Conservation (phyloP, 208 protist genomes). For the Zelonia costaricensis region DNA sequence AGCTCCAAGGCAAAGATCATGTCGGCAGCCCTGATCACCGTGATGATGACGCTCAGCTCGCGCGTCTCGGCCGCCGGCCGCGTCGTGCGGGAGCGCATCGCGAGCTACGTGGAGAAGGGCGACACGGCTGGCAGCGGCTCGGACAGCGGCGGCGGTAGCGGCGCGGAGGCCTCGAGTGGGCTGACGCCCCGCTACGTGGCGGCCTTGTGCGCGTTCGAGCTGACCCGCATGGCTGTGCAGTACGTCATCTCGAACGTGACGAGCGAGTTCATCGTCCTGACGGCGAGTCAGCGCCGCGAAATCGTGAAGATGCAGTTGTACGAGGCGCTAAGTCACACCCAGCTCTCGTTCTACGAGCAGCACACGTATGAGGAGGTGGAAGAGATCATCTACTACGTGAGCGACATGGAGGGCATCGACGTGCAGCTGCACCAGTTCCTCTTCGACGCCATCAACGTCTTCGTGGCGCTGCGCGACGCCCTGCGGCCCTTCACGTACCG, state of each 20-base stretch:
- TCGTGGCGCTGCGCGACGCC: conserved; percentile 21
- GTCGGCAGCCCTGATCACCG: conserved; percentile 39
- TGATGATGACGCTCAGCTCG: conserved; percentile 46
- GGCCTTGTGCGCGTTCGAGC: conserved; percentile 46
- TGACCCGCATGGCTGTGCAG: conserved; percentile 40
- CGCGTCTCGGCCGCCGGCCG: conserved; percentile 39
- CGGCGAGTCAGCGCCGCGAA: conserved; percentile 48
- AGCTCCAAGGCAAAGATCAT: conserved; percentile 38
- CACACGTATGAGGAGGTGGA: conserved; percentile 63
- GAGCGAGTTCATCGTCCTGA: conserved; percentile 44
- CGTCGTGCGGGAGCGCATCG: conserved; percentile 37
- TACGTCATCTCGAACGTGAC: conserved; percentile 38
- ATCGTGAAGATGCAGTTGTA: conserved; percentile 54
- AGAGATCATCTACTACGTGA: conserved; percentile 68
- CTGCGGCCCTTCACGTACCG: conserved; percentile 28
- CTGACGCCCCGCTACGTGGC: conserved; percentile 14
- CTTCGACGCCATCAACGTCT: conserved; percentile 33
- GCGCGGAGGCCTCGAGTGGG: background rate
- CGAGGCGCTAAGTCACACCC: conserved; percentile 53
- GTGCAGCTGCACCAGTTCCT: conserved; percentile 64
- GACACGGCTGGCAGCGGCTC: too few species aligned
- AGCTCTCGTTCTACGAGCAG: conserved; percentile 63
- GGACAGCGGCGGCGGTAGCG: background rate
- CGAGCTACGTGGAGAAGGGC: conserved; percentile 15
- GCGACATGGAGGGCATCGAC: conserved; percentile 81